A percentile compares a stretch with the other conserved stretches of the same genome.
These are phyloP conservation scores for Talaromyces sp. DNA, from an alignment of 2,329 filamentous ascomycete species.

Conservation along the genomic window DNA sequence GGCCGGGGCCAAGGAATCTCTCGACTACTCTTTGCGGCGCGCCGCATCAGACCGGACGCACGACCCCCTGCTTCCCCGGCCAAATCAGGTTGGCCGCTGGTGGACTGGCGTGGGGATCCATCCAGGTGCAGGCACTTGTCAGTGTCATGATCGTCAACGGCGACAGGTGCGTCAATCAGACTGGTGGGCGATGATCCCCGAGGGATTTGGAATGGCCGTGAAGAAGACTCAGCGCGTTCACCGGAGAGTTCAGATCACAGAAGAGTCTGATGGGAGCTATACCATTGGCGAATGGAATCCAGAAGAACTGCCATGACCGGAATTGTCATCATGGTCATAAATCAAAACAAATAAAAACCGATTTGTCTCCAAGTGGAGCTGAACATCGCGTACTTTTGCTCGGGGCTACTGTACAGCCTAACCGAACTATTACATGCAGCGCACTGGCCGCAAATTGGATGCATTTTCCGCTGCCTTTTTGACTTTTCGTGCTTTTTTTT, in stretches of 20 bases:
- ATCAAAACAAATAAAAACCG: neutral
- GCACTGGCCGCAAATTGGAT: slow-evolving; percentile 31
- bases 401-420: slow-evolving; percentile 23
- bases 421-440: slow-evolving; percentile 31
- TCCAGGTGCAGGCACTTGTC: slow-evolving; percentile 10
- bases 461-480: slow-evolving; percentile 28
- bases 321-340: neutral
- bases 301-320: too few species aligned
- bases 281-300: too few species aligned
- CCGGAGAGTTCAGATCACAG: too few species aligned
- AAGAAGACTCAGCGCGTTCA: too few species aligned
- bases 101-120: slow-evolving; percentile 15
- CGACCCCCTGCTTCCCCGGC: slow-evolving; percentile 37
- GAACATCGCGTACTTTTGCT: slow-evolving; percentile 33
- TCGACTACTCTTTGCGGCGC: slow-evolving; percentile 39
- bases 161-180: slow-evolving; percentile 1
- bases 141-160: slow-evolving; percentile 25
- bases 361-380: slow-evolving; percentile 15
- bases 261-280: too few species aligned
- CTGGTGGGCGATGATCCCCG: slow-evolving; percentile 7
- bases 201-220: neutral
- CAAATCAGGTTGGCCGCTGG: slow-evolving; percentile 30
- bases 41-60: slow-evolving; percentile 33
- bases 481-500: neutral
- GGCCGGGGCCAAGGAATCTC: slow-evolving; percentile 26